Evolutionary conservation across 805 yeast species (phyloP).

Genomic region (Helenozyma baotianmanensis): DNA sequence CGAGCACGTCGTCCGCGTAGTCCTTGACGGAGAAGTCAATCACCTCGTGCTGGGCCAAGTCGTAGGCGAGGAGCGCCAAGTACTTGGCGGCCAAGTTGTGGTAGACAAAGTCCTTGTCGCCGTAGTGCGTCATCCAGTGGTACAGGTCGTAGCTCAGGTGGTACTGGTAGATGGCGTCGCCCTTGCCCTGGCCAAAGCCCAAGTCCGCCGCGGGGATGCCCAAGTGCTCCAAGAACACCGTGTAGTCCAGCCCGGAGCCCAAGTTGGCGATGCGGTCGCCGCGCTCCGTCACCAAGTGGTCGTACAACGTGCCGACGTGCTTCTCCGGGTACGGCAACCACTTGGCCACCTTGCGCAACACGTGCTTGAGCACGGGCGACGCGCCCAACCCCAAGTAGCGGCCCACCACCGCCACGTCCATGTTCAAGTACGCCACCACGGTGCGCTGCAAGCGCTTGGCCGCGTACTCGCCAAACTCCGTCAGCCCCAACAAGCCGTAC

Average conservation of each 20-base stretch:
- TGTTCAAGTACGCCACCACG: slow-evolving; percentile 63
- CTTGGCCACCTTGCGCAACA: slow-evolving; percentile 38
- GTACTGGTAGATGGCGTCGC: slow-evolving; percentile 51
- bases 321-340: slow-evolving; percentile 14
- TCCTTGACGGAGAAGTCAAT: slow-evolving; percentile 43
- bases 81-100: slow-evolving; percentile 59
- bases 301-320: slow-evolving; percentile 29
- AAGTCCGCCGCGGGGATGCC: slow-evolving; percentile 59
- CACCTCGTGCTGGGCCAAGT: slow-evolving; percentile 55
- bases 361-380: slow-evolving; percentile 52
- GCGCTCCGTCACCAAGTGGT: slow-evolving; percentile 41
- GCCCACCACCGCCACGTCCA: slow-evolving; percentile 63
- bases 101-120: slow-evolving; percentile 48
- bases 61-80: slow-evolving; percentile 51
- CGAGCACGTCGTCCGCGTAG: slow-evolving; percentile 42
- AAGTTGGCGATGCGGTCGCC: slow-evolving; percentile 27
- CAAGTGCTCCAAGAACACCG: slow-evolving; percentile 59
- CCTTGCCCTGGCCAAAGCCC: slow-evolving; percentile 26
- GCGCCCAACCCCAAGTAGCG: slow-evolving; percentile 42
- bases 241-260: slow-evolving; percentile 39
- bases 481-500: slow-evolving; percentile 67
- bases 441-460: slow-evolving; percentile 40
- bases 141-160: slow-evolving; percentile 58
- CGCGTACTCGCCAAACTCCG: slow-evolving; percentile 70
- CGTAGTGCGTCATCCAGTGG: slow-evolving; percentile 49